Conservation (phyloP, 495 filamentous ascomycete species). For the Hypoxylon fuscum region DNA sequence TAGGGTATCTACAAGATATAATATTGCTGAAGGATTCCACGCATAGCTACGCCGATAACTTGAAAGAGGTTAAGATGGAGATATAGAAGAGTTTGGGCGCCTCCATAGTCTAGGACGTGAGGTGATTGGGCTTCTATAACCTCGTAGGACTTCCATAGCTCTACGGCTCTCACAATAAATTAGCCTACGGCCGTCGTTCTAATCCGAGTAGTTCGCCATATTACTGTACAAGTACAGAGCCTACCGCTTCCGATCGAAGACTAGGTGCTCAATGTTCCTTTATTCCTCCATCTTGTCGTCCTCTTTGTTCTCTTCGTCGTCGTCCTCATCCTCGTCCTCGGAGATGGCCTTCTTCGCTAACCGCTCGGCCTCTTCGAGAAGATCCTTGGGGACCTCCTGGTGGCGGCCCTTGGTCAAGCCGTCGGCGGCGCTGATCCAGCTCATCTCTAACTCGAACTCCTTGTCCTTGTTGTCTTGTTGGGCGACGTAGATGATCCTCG, state of each 20-base stretch:
- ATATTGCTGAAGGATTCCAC: too few species aligned
- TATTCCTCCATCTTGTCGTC: constrained; percentile 83
- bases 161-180: constrained; percentile 23
- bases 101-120: too few species aligned
- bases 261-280: constrained; percentile 18
- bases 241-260: neutral
- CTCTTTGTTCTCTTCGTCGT: constrained; percentile 65
- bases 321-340: constrained; percentile 78
- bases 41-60: too few species aligned
- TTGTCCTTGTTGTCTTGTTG: constrained; percentile 98
- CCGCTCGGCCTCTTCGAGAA: constrained; percentile 90
- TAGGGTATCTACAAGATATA: too few species aligned
- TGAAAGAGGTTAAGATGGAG: too few species aligned
- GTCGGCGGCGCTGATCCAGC: constrained; percentile 84
- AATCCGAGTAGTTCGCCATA: constrained; percentile 20
- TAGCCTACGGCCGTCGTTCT: constrained; percentile 31
- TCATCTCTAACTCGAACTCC: constrained; percentile 99
- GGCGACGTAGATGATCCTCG: constrained; percentile 93
- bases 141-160: too few species aligned
- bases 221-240: constrained; percentile 30
- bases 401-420: constrained; percentile 92
- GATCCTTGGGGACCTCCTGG: constrained; percentile 86
- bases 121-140: too few species aligned
- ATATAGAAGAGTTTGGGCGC: too few species aligned
- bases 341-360: constrained; percentile 82